Conservation (phyloP, 2,329 filamentous ascomycete species). For the Aspergillus sp. region DNA sequence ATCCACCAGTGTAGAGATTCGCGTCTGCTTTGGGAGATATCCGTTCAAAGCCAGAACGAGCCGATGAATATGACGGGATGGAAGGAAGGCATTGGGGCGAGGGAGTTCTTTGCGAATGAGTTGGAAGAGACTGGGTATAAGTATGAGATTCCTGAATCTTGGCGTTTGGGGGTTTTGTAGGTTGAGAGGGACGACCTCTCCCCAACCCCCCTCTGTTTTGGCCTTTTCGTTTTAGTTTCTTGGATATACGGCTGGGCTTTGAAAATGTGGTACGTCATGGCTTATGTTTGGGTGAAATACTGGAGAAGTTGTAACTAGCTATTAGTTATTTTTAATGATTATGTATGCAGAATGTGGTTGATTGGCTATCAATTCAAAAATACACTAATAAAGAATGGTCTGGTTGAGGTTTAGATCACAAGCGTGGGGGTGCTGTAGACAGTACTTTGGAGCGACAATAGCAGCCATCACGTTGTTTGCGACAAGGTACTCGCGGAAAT, state of each 20-base stretch:
- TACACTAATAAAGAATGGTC: constrained; percentile 30
- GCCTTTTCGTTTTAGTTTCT: background rate
- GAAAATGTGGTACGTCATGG: no score
- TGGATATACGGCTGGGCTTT: background rate
- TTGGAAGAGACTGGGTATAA: background rate
- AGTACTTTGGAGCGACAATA: constrained; percentile 58
- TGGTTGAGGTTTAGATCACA: constrained; percentile 58
- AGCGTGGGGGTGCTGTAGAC: constrained; percentile 57
- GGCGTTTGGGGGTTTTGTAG: background rate
- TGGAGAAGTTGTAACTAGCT: no score
- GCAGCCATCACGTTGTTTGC: constrained; percentile 54
- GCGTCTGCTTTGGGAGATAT: constrained; percentile 13
- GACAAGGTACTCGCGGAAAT: constrained; percentile 61
- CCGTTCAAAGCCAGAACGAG: background rate
- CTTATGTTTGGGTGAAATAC: no score
- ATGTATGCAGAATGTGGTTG: background rate
- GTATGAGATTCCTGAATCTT: constrained; percentile 1
- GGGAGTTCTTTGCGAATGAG: constrained; percentile 8
- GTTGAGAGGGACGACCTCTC: background rate
- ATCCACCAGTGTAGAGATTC: constrained; percentile 16
- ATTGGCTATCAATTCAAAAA: background rate
- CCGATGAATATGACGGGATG: constrained; percentile 8
- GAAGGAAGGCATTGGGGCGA: constrained; percentile 3
- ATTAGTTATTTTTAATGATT: background rate
- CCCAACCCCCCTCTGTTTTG: background rate